Conservation (phyloP, 805 yeast species). For the Jamesozyma lodderae region DNA sequence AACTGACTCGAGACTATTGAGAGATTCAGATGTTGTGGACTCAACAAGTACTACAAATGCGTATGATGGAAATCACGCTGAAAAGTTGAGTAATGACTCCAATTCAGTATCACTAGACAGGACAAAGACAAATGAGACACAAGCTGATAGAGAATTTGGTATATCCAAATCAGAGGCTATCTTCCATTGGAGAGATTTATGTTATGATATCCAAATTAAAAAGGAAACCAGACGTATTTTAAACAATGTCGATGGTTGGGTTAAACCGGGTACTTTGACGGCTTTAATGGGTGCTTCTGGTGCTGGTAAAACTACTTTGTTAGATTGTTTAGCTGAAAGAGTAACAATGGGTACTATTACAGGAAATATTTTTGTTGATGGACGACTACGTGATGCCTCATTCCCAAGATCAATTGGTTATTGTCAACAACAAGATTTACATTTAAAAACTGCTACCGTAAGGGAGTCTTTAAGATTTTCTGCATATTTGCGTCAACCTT, state of each 20-base stretch:
- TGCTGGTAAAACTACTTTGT: slow-evolving; percentile 74
- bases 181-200: slow-evolving; percentile 71
- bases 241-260: slow-evolving; percentile 70
- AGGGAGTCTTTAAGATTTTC: slow-evolving; percentile 62
- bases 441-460: slow-evolving; percentile 57
- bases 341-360: slow-evolving; percentile 62
- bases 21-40: no score
- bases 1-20: slow-evolving; percentile 18
- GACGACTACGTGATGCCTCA: slow-evolving; percentile 47
- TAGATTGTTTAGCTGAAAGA: slow-evolving; percentile 63
- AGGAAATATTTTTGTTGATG: slow-evolving; percentile 60
- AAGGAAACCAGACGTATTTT: slow-evolving; percentile 51
- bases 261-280: slow-evolving; percentile 72
- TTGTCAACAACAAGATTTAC: slow-evolving; percentile 72
- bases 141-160: slow-evolving; percentile 11
- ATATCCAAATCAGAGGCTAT: slow-evolving; percentile 36
- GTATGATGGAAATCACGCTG: not conserved
- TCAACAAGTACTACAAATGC: not conserved
- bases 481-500: slow-evolving; percentile 61
- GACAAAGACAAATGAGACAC: slow-evolving; percentile 4
- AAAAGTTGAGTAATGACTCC: not conserved
- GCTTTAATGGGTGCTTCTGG: slow-evolving; percentile 75
- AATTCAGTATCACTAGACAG: not conserved
- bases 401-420: slow-evolving; percentile 60
- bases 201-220: slow-evolving; percentile 59